A percentile compares a stretch with the other conserved stretches of the same genome.
Conservation (phyloP, 352 stramenopile species). For the Phytopythium oedochilum region DNA sequence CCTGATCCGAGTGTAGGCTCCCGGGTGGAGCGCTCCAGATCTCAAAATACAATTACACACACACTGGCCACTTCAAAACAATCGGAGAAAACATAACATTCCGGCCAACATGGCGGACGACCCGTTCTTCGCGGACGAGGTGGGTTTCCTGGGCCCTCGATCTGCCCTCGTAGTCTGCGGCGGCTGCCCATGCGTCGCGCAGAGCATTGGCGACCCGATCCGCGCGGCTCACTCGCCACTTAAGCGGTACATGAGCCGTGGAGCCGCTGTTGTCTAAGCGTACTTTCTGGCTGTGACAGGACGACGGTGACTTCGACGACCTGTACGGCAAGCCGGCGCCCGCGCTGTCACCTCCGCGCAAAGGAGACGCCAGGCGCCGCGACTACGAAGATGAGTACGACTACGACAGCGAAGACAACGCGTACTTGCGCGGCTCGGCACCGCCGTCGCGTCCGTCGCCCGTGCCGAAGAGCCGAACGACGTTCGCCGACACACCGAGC, state of each 20-base stretch:
- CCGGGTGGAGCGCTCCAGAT: background rate
- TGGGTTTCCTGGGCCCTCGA: background rate
- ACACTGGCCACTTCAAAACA: slow-evolving; percentile 3
- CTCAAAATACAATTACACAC: background rate
- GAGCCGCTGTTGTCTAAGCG: background rate
- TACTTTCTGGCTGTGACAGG: slow-evolving; percentile 16
- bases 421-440: slow-evolving; percentile 7
- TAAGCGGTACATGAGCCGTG: background rate
- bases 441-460: slow-evolving; percentile 18
- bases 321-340: slow-evolving; percentile 37
- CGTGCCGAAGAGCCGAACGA: slow-evolving; percentile 18
- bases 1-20: too few relatives aligned
- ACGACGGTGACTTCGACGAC: slow-evolving; percentile 77
- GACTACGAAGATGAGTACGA: background rate
- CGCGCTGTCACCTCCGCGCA: slow-evolving; percentile 1
- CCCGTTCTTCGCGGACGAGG: slow-evolving; percentile 47
- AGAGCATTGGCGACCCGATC: background rate
- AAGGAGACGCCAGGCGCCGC: background rate
- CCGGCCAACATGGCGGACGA: slow-evolving; percentile 12
- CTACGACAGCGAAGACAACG: background rate
- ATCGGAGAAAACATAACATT: background rate
- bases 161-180: too few relatives aligned
- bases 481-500: slow-evolving; percentile 7
- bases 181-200: background rate
- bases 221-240: background rate